Conservation (phyloP, 2,329 filamentous ascomycete genomes). For the Hortaea werneckii region DNA sequence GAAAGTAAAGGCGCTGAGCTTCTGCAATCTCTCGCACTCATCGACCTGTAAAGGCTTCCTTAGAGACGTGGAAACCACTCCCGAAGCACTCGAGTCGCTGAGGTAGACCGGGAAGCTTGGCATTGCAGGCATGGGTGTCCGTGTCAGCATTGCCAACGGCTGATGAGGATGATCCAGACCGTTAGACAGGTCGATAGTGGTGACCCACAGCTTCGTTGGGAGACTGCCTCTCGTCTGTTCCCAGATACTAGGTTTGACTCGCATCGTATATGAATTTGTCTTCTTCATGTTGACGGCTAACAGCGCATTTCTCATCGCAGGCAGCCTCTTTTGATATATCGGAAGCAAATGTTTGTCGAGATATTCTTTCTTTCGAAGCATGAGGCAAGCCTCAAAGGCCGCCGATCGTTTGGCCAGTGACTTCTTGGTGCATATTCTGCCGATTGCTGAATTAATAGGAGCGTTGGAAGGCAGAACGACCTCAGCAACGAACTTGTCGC, state of each 20-base stretch:
- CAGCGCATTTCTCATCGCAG: slow-evolving; percentile 75
- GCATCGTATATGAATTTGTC: slow-evolving; percentile 64
- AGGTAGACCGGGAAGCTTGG: slow-evolving; percentile 65
- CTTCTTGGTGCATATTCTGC: slow-evolving; percentile 58
- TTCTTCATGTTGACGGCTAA: slow-evolving; percentile 74
- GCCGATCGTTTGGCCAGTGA: slow-evolving; percentile 75
- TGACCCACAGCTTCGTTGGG: slow-evolving; percentile 50
- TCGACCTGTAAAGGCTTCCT: slow-evolving; percentile 33
- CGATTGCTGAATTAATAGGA: slow-evolving; percentile 57
- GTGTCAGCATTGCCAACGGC: slow-evolving; percentile 61
- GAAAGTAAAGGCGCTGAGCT: slow-evolving; percentile 63
- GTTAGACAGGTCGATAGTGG: slow-evolving; percentile 51
- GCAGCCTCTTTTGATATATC: slow-evolving; percentile 59
- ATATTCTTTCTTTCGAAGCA: slow-evolving; percentile 54
- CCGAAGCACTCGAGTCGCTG: slow-evolving; percentile 50
- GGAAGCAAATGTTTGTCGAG: slow-evolving; percentile 69
- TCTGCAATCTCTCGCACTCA: slow-evolving; percentile 36
- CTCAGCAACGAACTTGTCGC: slow-evolving; percentile 61
- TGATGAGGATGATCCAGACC: slow-evolving; percentile 50
- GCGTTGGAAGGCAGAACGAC: slow-evolving; percentile 67
- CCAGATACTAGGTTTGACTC: slow-evolving; percentile 71
- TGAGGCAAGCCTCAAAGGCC: slow-evolving; percentile 71
- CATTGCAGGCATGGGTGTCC: slow-evolving; percentile 52
- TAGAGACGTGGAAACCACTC: slow-evolving; percentile 42
- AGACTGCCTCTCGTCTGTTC: slow-evolving; percentile 30